Base-by-base conservation (phyloP, 1,284 basidiomycete species). In the Termitomyces sp. region DNA sequence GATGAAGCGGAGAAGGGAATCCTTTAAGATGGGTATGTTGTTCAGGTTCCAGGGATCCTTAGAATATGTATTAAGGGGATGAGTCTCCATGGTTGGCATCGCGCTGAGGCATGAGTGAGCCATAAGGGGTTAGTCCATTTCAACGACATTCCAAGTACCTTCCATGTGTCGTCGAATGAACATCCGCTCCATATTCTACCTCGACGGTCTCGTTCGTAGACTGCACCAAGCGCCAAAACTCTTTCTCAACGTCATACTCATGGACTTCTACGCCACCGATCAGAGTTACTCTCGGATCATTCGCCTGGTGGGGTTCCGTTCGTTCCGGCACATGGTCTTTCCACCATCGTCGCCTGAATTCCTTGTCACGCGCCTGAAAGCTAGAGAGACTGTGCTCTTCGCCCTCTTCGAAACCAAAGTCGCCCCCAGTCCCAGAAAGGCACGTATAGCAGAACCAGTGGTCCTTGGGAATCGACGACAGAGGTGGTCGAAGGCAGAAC, bases 321-420 rank as follows among this genome's bases (percentile, higher is more conserved):
- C 61, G 55, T 36, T 64, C 57, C 8, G 90, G 86, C 3, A 84
- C 83, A 70, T 95, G 92, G 3, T 79, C 76, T 58, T 85, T 78
- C 73, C 94, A 96, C 94, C 95, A 99, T 53, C 86, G 76, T 53
- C 84, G 79, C 55, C 92, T 84, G 73, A 99, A 99, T 56, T 90
- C 90, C 26, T 81, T 76, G 64, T 98, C 96, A 21, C 96, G 83
- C 38, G 88, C 88, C 66, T 96, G 94, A 73, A 99, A 99, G 63
- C 86, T 93, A 41, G 91, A 82, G 42, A 99, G 79, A 59, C 86
- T 88, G 70, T 99, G 96, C 62, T 98, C 95, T 70, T 98, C 90
- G 52, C 97, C 97, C 66, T 98, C 96, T 64, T 98, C 96, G 66
- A 99, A 99, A 41, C 97, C 97, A 67, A 93, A 99, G 71, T 98